Percentiles rank a stretch among this genome's conserved stretches.
Evolutionary conservation across 2,329 filamentous ascomycete species (phyloP).

Genomic region (Epichloe bromicola): DNA sequence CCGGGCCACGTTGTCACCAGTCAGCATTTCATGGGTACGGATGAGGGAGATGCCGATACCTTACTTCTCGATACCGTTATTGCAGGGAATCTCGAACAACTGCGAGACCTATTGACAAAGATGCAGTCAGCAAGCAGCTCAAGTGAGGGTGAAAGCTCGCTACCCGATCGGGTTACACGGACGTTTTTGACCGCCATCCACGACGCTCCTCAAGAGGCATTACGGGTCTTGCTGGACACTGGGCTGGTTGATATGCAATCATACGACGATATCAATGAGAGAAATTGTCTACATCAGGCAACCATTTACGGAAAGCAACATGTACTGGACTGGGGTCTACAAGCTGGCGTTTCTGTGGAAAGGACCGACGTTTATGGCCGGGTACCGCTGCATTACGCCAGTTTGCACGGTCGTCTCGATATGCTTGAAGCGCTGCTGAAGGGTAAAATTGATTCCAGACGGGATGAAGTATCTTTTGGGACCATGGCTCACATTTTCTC

Average conservation of each 20-base stretch:
- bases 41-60: conserved; percentile 81
- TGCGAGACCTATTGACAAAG: conserved; percentile 70
- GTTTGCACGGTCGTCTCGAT: conserved; percentile 79
- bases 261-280: conserved; percentile 94
- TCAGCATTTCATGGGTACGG: conserved; percentile 55
- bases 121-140: conserved; percentile 45
- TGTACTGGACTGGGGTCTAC: conserved; percentile 65
- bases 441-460: conserved; percentile 27
- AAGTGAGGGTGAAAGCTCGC: conserved; percentile 40
- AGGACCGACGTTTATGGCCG: conserved; percentile 87
- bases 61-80: conserved; percentile 80
- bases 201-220: conserved; percentile 64
- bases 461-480: not conserved
- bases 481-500: not conserved
- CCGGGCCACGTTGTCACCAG: conserved; percentile 52
- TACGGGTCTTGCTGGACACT: conserved; percentile 67
- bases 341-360: conserved; percentile 60
- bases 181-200: conserved; percentile 85
- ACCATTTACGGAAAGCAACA: conserved; percentile 79
- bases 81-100: conserved; percentile 60
- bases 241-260: conserved; percentile 79
- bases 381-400: conserved; percentile 89
- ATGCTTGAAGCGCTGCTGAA: conserved; percentile 66
- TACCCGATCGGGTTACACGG: conserved; percentile 68
- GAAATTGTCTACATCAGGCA: conserved; percentile 94